Conservation (phyloP, 345 rosid genomes). For the Mallotus nudiflorus region DNA sequence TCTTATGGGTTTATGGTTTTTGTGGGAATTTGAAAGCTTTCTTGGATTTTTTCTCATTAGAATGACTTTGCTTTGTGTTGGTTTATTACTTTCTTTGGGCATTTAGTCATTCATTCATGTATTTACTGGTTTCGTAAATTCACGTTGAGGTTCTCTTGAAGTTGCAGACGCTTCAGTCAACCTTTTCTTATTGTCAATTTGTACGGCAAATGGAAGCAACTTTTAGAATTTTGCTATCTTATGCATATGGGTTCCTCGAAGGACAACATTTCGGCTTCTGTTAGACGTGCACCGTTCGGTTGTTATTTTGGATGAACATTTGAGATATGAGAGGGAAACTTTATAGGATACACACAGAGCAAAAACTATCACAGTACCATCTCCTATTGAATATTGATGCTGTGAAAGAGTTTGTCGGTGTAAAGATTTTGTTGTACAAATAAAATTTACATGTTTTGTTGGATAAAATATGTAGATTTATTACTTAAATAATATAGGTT, state of each 20-base stretch:
- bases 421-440: background rate
- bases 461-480: too few relatives aligned
- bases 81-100: background rate
- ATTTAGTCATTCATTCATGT: background rate
- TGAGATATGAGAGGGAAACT: background rate
- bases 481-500: too few relatives aligned
- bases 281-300: background rate
- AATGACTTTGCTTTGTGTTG: background rate
- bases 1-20: background rate
- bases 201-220: slow-evolving; percentile 12
- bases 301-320: background rate
- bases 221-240: too few relatives aligned
- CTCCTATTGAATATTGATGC: background rate
- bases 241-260: background rate
- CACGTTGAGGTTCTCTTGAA: background rate
- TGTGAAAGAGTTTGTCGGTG: background rate
- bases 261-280: background rate
- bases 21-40: background rate
- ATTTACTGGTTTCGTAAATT: background rate
- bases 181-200: background rate
- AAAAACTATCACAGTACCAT: background rate
- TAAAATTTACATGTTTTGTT: too few relatives aligned
- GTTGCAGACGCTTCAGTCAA: background rate
- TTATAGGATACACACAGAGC: background rate
- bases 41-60: background rate